Evolutionary conservation across 1,284 basidiomycete genomes (phyloP).

Genomic region (Schizophyllum commune): DNA sequence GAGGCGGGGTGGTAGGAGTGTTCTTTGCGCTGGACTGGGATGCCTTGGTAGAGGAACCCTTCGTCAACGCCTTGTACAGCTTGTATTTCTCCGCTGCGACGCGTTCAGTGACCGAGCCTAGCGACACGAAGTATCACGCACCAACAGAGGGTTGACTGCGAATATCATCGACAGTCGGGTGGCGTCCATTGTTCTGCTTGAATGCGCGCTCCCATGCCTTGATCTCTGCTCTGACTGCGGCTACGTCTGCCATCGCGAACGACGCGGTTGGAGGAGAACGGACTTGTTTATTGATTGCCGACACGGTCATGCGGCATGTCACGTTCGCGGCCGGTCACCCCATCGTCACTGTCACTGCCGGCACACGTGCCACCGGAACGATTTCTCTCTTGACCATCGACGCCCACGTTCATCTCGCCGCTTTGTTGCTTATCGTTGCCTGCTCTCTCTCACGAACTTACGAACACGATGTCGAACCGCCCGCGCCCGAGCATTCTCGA

Average conservation of each 20-base stretch:
- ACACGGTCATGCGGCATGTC: neutral
- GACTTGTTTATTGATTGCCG: neutral
- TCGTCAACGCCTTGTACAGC: slow-evolving; percentile 72
- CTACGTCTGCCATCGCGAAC: slow-evolving; percentile 20
- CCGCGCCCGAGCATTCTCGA: slow-evolving; percentile 41
- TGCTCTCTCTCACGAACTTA: neutral
- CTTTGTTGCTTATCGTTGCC: neutral
- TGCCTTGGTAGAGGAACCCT: slow-evolving; percentile 24
- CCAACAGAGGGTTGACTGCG: slow-evolving; percentile 62
- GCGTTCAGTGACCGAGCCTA: slow-evolving; percentile 16
- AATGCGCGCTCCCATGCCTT: slow-evolving; percentile 82
- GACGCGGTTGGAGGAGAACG: neutral
- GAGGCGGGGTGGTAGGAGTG: slow-evolving; percentile 21
- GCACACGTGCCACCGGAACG: neutral
- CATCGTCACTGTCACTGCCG: neutral
- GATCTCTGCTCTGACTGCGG: slow-evolving; percentile 61
- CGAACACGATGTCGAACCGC: slow-evolving; percentile 20
- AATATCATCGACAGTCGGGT: slow-evolving; percentile 75
- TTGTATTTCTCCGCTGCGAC: slow-evolving; percentile 71
- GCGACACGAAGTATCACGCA: slow-evolving; percentile 28
- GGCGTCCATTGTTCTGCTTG: slow-evolving; percentile 47
- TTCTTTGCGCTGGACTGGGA: slow-evolving; percentile 2
- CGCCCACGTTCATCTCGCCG: neutral
- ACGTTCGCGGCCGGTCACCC: neutral
- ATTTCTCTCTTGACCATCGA: slow-evolving; percentile 1